Evolutionary conservation across 2,329 filamentous ascomycete genomes (phyloP).

Genomic region (Drechslera avenae): DNA sequence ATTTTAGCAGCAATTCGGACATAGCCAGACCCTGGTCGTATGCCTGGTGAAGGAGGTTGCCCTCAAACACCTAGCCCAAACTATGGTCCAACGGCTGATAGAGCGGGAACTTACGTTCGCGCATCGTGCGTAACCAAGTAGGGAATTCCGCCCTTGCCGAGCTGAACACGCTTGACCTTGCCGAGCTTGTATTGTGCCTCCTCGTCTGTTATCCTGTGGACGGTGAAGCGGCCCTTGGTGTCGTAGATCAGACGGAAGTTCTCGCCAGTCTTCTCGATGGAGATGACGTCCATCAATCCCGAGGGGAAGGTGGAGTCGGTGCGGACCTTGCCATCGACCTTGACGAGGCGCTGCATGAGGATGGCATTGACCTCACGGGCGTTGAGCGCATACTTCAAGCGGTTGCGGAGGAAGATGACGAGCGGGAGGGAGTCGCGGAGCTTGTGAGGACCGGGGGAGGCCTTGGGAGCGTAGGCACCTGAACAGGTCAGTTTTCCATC

Average conservation of each 20-base stretch:
- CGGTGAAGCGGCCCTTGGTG: constrained; percentile 99
- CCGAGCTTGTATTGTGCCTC: constrained; percentile 99
- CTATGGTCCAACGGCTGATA: constrained; percentile 95
- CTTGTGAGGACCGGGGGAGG: constrained; percentile 94
- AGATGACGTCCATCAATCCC: constrained; percentile 99
- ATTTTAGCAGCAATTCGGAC: constrained; percentile 49
- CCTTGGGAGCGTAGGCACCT: constrained; percentile 66
- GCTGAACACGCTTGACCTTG: constrained; percentile 99
- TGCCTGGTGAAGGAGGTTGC: constrained; percentile 76
- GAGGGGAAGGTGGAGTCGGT: constrained; percentile 97
- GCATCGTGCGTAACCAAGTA: constrained; percentile 99
- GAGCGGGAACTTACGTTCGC: constrained; percentile 99
- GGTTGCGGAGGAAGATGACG: constrained; percentile 80
- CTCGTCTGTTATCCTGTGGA: constrained; percentile 98
- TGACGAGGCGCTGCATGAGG: constrained; percentile 99
- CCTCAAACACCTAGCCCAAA: constrained; percentile 48
- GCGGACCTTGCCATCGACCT: constrained; percentile 99
- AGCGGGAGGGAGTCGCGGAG: constrained; percentile 97
- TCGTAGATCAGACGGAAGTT: constrained; percentile 99
- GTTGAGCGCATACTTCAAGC: constrained; percentile 99
- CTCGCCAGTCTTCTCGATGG: constrained; percentile 99
- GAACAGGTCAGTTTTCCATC: constrained; percentile 24
- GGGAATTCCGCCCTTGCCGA: constrained; percentile 99
- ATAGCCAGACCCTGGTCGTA: constrained; percentile 97
- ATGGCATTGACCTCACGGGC: constrained; percentile 96